Evolutionary conservation across 208 protist genomes (phyloP).

Genomic region (Crithidia sp.): DNA sequence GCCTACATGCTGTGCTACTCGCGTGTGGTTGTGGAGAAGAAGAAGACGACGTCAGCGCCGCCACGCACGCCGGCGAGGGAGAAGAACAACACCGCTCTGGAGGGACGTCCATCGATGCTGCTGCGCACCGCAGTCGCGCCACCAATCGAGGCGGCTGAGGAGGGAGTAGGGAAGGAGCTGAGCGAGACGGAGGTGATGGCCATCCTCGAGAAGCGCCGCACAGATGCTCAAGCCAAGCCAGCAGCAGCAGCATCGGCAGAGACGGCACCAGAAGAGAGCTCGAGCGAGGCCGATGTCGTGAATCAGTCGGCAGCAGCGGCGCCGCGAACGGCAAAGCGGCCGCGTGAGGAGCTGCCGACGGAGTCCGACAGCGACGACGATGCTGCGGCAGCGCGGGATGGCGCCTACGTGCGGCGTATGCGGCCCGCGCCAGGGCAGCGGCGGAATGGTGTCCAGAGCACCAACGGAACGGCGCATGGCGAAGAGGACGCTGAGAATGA

Average conservation of each 20-base stretch:
- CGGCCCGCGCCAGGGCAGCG: neutral
- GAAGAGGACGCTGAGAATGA: neutral
- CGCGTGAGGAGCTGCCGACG: conserved; percentile 33
- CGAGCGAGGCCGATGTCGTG: too few species aligned
- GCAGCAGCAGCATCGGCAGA: neutral
- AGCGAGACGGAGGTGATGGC: conserved; percentile 30
- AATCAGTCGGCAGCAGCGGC: too few species aligned
- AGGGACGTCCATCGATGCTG: neutral
- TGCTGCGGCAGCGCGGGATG: conserved; percentile 24
- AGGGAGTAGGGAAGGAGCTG: conserved; percentile 27
- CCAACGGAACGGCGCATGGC: neutral
- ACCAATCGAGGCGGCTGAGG: too few species aligned
- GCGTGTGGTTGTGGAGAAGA: conserved; percentile 22
- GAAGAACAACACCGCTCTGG: neutral
- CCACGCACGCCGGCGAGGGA: neutral
- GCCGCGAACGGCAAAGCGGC: conserved; percentile 20
- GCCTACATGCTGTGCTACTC: conserved; percentile 94
- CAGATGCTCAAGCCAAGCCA: neutral
- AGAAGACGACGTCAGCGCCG: neutral
- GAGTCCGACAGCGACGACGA: conserved; percentile 33
- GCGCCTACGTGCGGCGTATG: conserved; percentile 13
- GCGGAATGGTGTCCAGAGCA: neutral
- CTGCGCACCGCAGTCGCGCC: too few species aligned
- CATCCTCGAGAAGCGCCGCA: conserved; percentile 10
- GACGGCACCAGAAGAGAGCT: neutral